These are phyloP conservation scores for Dalbergia oliveri DNA, from an alignment of 306 rosid species.

Conservation along the genomic window DNA sequence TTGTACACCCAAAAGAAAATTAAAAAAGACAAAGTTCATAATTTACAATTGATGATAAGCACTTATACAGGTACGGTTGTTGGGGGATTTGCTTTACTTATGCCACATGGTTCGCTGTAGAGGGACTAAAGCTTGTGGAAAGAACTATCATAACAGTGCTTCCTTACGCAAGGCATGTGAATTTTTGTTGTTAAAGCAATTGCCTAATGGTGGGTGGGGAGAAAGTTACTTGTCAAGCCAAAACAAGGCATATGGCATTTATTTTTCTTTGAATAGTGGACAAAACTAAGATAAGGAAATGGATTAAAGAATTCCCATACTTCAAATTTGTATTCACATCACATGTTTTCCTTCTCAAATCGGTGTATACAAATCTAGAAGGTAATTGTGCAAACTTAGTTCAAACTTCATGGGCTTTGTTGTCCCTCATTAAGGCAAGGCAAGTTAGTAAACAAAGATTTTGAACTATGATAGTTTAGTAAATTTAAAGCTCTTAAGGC, in stretches of 20 bases:
- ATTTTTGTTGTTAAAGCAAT: conserved; percentile 72
- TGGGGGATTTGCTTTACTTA: conserved; percentile 91
- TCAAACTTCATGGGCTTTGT: conserved; percentile 76
- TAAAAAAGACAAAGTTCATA: too few species aligned
- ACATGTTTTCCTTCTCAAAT: neutral
- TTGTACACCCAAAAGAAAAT: too few species aligned
- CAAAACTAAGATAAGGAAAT: neutral
- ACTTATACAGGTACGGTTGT: conserved; percentile 67
- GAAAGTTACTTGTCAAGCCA: conserved; percentile 78
- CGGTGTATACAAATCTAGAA: conserved; percentile 75
- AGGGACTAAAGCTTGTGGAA: conserved; percentile 62
- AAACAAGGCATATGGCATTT: conserved; percentile 56
- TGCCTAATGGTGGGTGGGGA: conserved; percentile 84
- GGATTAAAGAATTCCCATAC: neutral
- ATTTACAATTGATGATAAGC: neutral
- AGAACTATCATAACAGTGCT: conserved; percentile 50
- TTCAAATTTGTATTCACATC: neutral
- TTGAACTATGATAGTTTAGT: neutral
- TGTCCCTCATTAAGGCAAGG: conserved; percentile 76
- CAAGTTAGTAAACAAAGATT: conserved; percentile 58
- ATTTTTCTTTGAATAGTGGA: conserved; percentile 5
- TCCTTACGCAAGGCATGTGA: conserved; percentile 65
- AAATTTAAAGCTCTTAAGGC: neutral
- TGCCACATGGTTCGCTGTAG: conserved; percentile 76
- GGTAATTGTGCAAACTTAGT: conserved; percentile 68